Percentiles rank a stretch among this genome's conserved stretches.
Evolutionary conservation across 495 filamentous ascomycete genomes (phyloP).

Genomic region (Glarea lozoyensis): DNA sequence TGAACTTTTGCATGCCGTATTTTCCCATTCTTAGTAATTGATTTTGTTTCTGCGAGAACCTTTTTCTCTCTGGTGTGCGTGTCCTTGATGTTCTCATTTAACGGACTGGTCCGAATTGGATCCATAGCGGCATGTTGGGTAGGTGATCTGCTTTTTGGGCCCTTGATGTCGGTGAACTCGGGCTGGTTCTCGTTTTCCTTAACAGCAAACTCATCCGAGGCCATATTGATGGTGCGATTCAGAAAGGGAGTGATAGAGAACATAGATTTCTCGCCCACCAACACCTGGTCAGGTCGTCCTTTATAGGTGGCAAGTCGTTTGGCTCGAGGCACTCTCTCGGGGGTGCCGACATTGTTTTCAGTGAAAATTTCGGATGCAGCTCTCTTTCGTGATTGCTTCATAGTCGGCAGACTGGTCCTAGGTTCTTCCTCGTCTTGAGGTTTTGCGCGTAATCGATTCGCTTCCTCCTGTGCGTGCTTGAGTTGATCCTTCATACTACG

Average conservation of each 20-base stretch:
- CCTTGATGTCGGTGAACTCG: not conserved
- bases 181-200: not conserved
- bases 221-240: slow-evolving; percentile 61
- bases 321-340: slow-evolving; percentile 43
- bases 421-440: slow-evolving; percentile 1
- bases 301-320: slow-evolving; percentile 34
- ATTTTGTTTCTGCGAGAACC: slow-evolving; percentile 10
- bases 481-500: slow-evolving; percentile 58
- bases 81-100: too few relatives aligned
- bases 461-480: slow-evolving; percentile 44
- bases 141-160: slow-evolving; percentile 1
- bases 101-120: too few relatives aligned
- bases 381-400: slow-evolving; percentile 38
- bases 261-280: slow-evolving; percentile 73
- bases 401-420: slow-evolving; percentile 6
- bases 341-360: slow-evolving; percentile 53
- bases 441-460: slow-evolving; percentile 28
- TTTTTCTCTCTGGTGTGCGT: not conserved
- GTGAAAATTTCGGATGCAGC: slow-evolving; percentile 31
- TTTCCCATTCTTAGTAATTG: slow-evolving; percentile 9
- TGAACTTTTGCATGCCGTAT: slow-evolving; percentile 6
- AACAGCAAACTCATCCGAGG: slow-evolving; percentile 22
- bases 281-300: slow-evolving; percentile 38
- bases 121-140: slow-evolving; percentile 6
- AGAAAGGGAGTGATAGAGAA: slow-evolving; percentile 93